These are phyloP conservation scores for Arabis alpina DNA, from an alignment of 345 rosid species.

Conservation along the genomic window DNA sequence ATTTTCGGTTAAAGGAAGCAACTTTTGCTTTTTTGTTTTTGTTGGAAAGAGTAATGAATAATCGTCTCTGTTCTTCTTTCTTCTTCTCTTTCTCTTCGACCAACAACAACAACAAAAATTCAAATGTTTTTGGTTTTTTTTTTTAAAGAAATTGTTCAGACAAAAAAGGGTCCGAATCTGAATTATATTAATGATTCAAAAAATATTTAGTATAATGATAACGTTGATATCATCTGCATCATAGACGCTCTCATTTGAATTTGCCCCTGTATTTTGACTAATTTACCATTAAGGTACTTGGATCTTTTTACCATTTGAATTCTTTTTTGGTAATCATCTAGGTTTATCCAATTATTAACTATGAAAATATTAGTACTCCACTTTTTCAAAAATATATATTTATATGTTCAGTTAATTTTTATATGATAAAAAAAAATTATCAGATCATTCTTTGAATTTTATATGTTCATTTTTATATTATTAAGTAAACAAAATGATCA, in stretches of 20 bases:
- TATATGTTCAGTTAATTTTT: too few relatives aligned
- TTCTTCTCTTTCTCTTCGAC: slow-evolving; percentile 43
- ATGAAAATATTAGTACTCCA: background rate
- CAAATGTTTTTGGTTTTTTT: slow-evolving; percentile 14
- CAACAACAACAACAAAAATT: slow-evolving; percentile 34
- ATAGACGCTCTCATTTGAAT: background rate
- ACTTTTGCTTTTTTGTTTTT: slow-evolving; percentile 29
- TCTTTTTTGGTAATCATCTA: background rate
- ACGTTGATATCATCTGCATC: slow-evolving; percentile 25
- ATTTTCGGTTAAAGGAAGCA: slow-evolving; percentile 27
- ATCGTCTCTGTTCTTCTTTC: slow-evolving; percentile 42
- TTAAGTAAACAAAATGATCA: too few relatives aligned
- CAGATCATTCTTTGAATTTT: too few relatives aligned
- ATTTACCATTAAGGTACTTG: slow-evolving; percentile 22
- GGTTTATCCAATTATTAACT: background rate
- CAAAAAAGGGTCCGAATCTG: slow-evolving; percentile 33
- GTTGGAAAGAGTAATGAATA: slow-evolving; percentile 33
- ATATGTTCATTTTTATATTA: too few relatives aligned
- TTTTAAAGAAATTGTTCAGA: slow-evolving; percentile 15
- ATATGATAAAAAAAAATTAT: too few relatives aligned
- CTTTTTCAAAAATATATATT: too few relatives aligned
- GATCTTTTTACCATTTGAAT: slow-evolving; percentile 7
- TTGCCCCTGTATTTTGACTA: slow-evolving; percentile 1
- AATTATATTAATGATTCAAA: slow-evolving; percentile 28
- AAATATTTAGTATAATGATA: background rate